Percentiles rank a stretch among this genome's conserved stretches.
These are phyloP conservation scores for Pleurotus djamor DNA, from an alignment of 768 basidiomycete genomes.

Conservation along the genomic window DNA sequence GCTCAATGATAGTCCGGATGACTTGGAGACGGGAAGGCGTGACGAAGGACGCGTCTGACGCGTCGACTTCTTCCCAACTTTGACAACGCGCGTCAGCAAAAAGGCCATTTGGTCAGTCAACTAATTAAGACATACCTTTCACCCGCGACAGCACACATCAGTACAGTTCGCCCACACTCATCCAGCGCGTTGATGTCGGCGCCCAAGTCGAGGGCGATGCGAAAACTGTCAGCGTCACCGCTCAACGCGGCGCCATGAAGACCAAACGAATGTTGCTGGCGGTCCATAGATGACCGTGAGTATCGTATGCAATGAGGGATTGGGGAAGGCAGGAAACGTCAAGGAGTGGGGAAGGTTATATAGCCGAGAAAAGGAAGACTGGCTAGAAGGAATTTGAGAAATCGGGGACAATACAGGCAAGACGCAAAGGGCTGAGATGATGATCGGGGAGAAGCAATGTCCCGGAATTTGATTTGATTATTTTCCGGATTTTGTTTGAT, in stretches of 20 bases:
- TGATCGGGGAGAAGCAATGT: background rate
- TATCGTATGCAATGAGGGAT: slow-evolving; percentile 11
- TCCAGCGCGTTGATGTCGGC: slow-evolving; percentile 72
- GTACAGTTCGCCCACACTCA: slow-evolving; percentile 53
- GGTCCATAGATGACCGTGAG: slow-evolving; percentile 16
- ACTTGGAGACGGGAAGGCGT: slow-evolving; percentile 53
- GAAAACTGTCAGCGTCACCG: slow-evolving; percentile 55
- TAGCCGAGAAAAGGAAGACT: slow-evolving; percentile 12
- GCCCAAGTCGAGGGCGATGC: slow-evolving; percentile 50
- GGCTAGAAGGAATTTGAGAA: background rate
- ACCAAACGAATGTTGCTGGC: slow-evolving; percentile 26
- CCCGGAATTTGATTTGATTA: slow-evolving; percentile 5
- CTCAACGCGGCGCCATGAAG: slow-evolving; percentile 55
- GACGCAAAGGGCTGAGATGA: background rate
- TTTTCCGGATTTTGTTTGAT: background rate
- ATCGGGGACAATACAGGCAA: slow-evolving; percentile 8
- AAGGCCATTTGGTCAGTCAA: background rate
- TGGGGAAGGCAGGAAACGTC: slow-evolving; percentile 3
- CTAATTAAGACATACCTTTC: slow-evolving; percentile 49
- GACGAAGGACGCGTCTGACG: slow-evolving; percentile 69
- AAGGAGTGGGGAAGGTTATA: slow-evolving; percentile 12
- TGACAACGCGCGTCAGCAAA: background rate
- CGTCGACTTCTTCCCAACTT: slow-evolving; percentile 71
- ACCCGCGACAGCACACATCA: slow-evolving; percentile 72
- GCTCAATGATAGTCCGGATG: slow-evolving; percentile 52